These are phyloP conservation scores for Mrakia blollopis DNA, from an alignment of 768 basidiomycete species.

Conservation along the genomic window DNA sequence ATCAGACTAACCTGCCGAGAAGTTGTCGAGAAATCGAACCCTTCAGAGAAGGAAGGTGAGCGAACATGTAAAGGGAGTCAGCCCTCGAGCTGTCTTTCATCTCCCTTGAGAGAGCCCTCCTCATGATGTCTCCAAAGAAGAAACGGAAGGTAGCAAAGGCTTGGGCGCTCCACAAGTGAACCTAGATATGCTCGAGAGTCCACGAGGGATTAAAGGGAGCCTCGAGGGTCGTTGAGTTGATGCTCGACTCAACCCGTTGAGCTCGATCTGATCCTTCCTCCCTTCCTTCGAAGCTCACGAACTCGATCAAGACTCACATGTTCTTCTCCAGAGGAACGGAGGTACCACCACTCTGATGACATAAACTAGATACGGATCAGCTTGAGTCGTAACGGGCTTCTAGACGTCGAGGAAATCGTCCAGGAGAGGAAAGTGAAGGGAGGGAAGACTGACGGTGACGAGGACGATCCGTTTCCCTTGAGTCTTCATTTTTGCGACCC, in stretches of 20 bases:
- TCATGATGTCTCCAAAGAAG: too few species aligned
- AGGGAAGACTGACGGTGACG: conserved; percentile 67
- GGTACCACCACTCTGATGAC: conserved; percentile 83
- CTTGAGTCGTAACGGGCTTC: not conserved
- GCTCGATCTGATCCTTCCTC: not conserved
- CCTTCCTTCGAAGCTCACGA: not conserved
- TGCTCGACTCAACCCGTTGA: not conserved
- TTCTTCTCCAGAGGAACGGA: conserved; percentile 97
- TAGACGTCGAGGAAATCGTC: not conserved
- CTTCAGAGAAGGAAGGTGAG: conserved; percentile 49
- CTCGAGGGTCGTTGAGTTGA: too few species aligned
- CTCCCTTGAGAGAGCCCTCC: not conserved
- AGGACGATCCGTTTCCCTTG: conserved; percentile 74
- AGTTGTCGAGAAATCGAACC: conserved; percentile 97
- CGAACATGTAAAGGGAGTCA: conserved; percentile 31
- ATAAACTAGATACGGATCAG: conserved; percentile 6
- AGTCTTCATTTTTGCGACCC: conserved; percentile 63
- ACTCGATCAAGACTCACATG: conserved; percentile 62
- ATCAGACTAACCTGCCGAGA: conserved; percentile 73
- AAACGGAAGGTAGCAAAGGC: too few species aligned
- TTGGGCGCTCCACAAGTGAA: too few species aligned
- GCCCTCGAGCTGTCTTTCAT: conserved; percentile 9
- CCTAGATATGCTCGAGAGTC: not conserved
- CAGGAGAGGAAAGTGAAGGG: not conserved
- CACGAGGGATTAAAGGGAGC: too few species aligned